Base-by-base conservation (phyloP, 2,329 filamentous ascomycete species). In the Penicillium sp. region DNA sequence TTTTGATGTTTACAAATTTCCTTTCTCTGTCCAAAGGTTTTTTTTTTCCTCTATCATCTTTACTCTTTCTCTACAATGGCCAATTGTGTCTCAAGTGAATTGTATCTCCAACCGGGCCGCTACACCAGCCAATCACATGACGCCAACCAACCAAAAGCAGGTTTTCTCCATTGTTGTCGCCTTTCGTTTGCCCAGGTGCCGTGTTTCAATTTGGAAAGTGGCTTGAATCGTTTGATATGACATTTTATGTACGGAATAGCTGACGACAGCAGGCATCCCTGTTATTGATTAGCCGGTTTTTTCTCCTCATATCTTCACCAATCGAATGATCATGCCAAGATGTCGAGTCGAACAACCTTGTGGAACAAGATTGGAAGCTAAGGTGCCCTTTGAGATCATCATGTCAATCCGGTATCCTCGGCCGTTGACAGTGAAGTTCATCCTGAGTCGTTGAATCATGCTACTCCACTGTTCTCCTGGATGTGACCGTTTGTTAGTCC, bases 71-170 rank as follows among this genome's bases (percentile, higher is more conserved):
- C 11, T 23, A 13, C 18, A 26, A 16, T 19, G 9, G 14, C 5
- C 5, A 13, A 35, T 34, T 13, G 27, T 41, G n/a, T 23, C 23
- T 23, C 3, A 23, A 23, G 23, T 23, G 18, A 50, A 32, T 56
- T 44, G 23, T 46, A 58, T 57, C 46, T 54, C 35, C 34, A 53
- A 56, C 40, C 62, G 59, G 62, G 53, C 56, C 50, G 56, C 29
- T 23, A 29, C 35, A 59, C 62, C 62, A 60, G 56, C 61, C 62
- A 64, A 64, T 63, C 56, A 63, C 35, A 42, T 18, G 3, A 19
- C 3, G 7, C 47, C 6, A 42, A 36, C 38, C 10, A 27, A 29
- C 39, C 14, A 51, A 61, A 64, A 64, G 60, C 61, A 64, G 61
- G 61, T 63, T 64, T 64, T 63, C 32, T 7, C 42, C 46, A 35